Base-by-base conservation (phyloP, 2,329 filamentous ascomycete species). In the Xylaria multiplex region DNA sequence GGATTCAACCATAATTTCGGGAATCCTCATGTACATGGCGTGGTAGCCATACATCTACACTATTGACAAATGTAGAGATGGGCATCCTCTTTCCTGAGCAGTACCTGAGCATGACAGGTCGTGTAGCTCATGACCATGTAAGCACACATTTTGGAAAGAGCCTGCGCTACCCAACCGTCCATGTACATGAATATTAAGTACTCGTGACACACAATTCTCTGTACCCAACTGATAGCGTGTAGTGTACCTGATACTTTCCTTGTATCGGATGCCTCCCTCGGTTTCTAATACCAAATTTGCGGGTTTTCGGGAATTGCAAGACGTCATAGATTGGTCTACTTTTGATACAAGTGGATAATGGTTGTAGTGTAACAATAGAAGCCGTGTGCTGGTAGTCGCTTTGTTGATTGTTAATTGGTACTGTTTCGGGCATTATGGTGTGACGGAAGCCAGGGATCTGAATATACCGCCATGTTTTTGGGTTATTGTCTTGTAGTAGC, bases 291-390 rank as follows among this genome's bases (percentile, higher is more conserved):
- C 37, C 37, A 11, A 19, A 27, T 19, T 30, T 40, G 30, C 7
- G 6, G 24, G n/a, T 56, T 27, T 56, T n/a, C 19, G 37, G 58
- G 32, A 58, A 46, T 60, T 42, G n/a, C 22, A 57, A 65, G 30
- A 57, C 63, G 63, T 65, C 63, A 65, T 65, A 48, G n/a, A 46
- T 13, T 30, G 45, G 22, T 40, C 9, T 27, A 22, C 35, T 24
- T 46, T 42, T n/a, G 19, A 62, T 50, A 30, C 30, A 49, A 46
- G n/a, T 27, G 22, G 16, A 37, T 37, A 37, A 37, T 37, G 19
- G 48, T 2, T 30, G 40, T 35, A 9, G 42, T 54, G 24, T 61
- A 45, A 46, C 13, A 55, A 61, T n/a, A 52, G 30, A 37, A 43
- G 14, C 37, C 22, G 22, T 30, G 19, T 24, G 19, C 5, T 27